These are phyloP conservation scores for Periconia digitata DNA, from an alignment of 2,329 filamentous ascomycete species.

Conservation along the genomic window DNA sequence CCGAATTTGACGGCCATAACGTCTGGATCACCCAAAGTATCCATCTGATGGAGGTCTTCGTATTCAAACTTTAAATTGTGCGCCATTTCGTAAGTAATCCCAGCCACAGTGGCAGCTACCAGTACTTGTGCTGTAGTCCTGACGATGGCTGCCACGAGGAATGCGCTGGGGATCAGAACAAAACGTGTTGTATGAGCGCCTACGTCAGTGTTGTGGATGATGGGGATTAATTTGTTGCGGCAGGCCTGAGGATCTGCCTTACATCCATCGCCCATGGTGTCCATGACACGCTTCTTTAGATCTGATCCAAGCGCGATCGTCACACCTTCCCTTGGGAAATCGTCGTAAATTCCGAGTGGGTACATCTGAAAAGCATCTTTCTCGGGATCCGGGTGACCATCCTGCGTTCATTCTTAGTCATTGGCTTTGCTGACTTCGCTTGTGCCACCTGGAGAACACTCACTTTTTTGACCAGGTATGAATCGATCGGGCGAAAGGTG, in stretches of 20 bases:
- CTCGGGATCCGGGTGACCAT: constrained; percentile 2
- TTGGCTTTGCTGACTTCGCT: background rate
- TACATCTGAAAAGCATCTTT: constrained; percentile 10
- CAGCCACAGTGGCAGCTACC: background rate
- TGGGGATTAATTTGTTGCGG: constrained; percentile 7
- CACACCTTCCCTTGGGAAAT: constrained; percentile 11
- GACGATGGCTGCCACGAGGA: background rate
- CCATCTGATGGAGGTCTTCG: constrained; percentile 5
- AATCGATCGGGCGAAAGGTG: constrained; percentile 2
- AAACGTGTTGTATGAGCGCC: constrained; percentile 7
- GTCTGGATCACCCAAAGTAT: constrained; percentile 1
- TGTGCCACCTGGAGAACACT: background rate
- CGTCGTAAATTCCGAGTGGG: constrained; percentile 10
- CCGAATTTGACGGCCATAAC: background rate
- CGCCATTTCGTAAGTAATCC: background rate
- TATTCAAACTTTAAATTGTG: constrained; percentile 1
- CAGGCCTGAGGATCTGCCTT: constrained; percentile 4
- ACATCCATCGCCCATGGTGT: constrained; percentile 7
- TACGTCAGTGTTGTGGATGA: constrained; percentile 13
- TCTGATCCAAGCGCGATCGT: constrained; percentile 11
- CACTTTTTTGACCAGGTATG: constrained; percentile 4
- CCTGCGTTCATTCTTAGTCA: background rate
- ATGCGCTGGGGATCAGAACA: too few species aligned
- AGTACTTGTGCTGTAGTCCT: too few species aligned
- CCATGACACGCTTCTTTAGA: constrained; percentile 8